Conservation (phyloP, 2,329 filamentous ascomycete genomes). For the Mariannaea sp. region DNA sequence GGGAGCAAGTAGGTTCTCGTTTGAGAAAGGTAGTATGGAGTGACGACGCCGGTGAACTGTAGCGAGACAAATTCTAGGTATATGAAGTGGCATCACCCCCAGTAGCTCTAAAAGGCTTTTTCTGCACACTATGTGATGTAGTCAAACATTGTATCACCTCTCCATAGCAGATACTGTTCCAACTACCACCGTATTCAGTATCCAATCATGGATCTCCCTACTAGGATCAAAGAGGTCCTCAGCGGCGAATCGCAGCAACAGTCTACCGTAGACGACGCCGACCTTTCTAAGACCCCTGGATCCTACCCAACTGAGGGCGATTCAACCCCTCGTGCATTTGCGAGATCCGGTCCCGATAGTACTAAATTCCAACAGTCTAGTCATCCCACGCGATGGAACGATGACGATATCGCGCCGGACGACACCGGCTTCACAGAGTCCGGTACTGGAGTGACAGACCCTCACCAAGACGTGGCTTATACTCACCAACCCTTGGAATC, state of each 20-base stretch:
- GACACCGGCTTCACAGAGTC: conserved; percentile 26
- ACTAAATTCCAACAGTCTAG: conserved; percentile 31
- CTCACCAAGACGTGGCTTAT: neutral
- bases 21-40: neutral
- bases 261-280: neutral
- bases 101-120: neutral
- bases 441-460: conserved; percentile 19
- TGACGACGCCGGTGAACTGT: neutral
- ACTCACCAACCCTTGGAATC: neutral
- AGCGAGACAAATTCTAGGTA: neutral
- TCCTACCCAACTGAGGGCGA: conserved; percentile 18
- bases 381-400: conserved; percentile 24
- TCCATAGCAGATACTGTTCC: neutral
- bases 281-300: conserved; percentile 24
- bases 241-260: neutral
- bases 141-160: too few relatives aligned
- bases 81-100: neutral
- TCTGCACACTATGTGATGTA: too few relatives aligned
- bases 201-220: neutral
- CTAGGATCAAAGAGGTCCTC: neutral
- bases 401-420: neutral
- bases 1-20: too few relatives aligned
- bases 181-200: neutral
- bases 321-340: neutral
- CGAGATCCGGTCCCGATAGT: conserved; percentile 18